A percentile compares a stretch with the other conserved stretches of the same genome.
Evolutionary conservation across 345 rosid species (phyloP).

Genomic region (Pistacia integerrima): DNA sequence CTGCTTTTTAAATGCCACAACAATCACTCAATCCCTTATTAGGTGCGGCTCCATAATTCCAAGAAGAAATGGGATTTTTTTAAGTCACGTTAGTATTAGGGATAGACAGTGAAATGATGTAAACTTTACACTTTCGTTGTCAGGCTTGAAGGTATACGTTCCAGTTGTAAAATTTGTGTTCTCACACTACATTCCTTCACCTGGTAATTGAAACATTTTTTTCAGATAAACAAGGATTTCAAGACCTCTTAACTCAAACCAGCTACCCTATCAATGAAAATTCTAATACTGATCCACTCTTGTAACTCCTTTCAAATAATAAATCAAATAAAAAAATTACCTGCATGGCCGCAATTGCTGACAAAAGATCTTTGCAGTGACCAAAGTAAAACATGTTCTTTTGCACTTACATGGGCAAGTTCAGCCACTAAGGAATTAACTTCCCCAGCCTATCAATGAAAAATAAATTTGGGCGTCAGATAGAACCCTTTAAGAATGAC

Average conservation of each 20-base stretch:
- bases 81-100: constrained; percentile 27
- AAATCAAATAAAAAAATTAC: constrained; percentile 26
- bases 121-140: constrained; percentile 40
- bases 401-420: constrained; percentile 48
- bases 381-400: constrained; percentile 62
- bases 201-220: constrained; percentile 36
- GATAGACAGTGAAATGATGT: constrained; percentile 11
- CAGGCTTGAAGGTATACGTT: constrained; percentile 33
- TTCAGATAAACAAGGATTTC: not conserved
- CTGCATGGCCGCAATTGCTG: constrained; percentile 61
- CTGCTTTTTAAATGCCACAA: constrained; percentile 19
- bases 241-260: not conserved
- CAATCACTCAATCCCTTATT: constrained; percentile 14
- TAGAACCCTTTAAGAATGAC: not conserved
- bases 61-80: constrained; percentile 3
- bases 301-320: not conserved
- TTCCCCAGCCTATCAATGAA: constrained; percentile 50
- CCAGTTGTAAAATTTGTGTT: constrained; percentile 58
- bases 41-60: constrained; percentile 16
- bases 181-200: constrained; percentile 67
- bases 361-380: constrained; percentile 57
- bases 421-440: constrained; percentile 53
- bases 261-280: not conserved
- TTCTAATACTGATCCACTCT: not conserved
- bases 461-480: constrained; percentile 1